Evolutionary conservation across 805 yeast genomes (phyloP).

Genomic region (Saccharomycopsis oosterbeekiorum): DNA sequence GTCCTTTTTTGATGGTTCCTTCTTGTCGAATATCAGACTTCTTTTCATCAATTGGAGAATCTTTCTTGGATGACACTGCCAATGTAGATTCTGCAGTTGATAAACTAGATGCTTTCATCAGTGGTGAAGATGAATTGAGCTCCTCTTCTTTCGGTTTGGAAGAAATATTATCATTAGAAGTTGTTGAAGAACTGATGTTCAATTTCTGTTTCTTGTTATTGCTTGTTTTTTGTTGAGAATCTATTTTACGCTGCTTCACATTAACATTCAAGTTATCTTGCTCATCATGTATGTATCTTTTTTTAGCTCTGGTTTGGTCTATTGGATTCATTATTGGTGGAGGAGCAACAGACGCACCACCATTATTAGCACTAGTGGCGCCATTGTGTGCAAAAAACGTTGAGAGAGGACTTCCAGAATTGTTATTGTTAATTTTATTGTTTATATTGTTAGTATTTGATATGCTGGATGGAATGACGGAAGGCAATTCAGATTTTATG

Average conservation of each 20-base stretch:
- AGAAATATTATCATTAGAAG: neutral
- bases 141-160: neutral
- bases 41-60: neutral
- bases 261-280: neutral
- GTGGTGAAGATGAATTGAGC: neutral
- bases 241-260: neutral
- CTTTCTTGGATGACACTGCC: neutral
- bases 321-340: neutral
- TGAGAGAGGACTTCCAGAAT: neutral
- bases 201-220: neutral
- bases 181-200: neutral
- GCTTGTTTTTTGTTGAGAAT: neutral
- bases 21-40: constrained; percentile 7
- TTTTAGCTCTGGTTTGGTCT: neutral
- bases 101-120: neutral
- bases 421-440: neutral
- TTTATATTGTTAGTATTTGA: neutral
- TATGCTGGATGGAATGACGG: neutral
- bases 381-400: neutral
- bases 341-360: neutral
- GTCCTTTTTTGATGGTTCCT: constrained; percentile 30
- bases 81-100: neutral
- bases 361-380: neutral
- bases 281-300: neutral
- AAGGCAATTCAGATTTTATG: neutral